Conservation (phyloP, 129 eudicot species). For the Saussurea involucrata region DNA sequence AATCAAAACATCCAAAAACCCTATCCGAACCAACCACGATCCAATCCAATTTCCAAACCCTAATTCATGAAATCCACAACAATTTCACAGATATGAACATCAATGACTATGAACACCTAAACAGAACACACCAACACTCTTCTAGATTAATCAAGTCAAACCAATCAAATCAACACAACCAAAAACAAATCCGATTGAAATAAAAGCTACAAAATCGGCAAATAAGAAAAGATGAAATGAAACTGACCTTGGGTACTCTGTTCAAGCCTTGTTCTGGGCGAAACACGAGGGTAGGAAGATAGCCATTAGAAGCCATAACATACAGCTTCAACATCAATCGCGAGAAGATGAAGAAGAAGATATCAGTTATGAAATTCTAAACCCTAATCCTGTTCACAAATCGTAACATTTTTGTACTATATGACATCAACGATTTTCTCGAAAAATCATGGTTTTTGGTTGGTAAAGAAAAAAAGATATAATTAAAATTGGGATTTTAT, state of each 20-base stretch:
- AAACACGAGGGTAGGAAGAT: slow-evolving; percentile 43
- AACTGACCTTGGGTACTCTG: slow-evolving; percentile 45
- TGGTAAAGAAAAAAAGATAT: slow-evolving; percentile 23
- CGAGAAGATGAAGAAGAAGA: slow-evolving; percentile 2
- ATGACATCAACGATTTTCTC: slow-evolving; percentile 13
- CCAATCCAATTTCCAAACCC: background rate
- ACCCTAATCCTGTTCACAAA: slow-evolving; percentile 24
- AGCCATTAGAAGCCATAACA: slow-evolving; percentile 69
- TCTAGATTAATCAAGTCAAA: background rate
- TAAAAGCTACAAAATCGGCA: background rate
- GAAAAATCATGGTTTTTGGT: slow-evolving; percentile 20
- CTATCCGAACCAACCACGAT: background rate
- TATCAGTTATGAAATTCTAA: slow-evolving; percentile 8
- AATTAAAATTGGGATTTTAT: slow-evolving; percentile 12
- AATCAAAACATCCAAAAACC: background rate
- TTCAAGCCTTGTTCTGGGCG: slow-evolving; percentile 36
- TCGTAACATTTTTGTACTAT: slow-evolving; percentile 16
- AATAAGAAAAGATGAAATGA: background rate
- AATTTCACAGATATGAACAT: background rate
- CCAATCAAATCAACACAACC: background rate
- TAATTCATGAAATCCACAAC: background rate
- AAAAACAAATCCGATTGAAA: background rate
- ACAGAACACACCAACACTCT: background rate
- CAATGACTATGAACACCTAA: too few species aligned
- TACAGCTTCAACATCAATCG: slow-evolving; percentile 40